These are phyloP conservation scores for Fomitopsis schrenkii DNA, from an alignment of 1,284 basidiomycete species.

Conservation along the genomic window DNA sequence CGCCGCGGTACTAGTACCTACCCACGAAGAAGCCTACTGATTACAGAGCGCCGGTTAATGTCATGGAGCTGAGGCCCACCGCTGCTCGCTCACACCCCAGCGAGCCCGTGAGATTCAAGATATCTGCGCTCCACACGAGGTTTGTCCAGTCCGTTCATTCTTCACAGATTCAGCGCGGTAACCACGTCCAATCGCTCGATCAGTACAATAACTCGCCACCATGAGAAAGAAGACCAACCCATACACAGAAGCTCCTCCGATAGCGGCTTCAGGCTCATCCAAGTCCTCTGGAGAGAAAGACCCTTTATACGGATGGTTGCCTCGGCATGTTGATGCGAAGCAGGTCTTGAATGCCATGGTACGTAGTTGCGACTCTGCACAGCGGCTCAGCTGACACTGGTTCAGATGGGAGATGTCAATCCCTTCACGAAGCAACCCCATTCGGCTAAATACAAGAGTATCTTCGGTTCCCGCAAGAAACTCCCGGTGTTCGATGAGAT, in stretches of 20 bases:
- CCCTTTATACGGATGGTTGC: constrained; percentile 56
- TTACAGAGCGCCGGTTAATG: no score
- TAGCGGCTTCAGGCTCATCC: neutral
- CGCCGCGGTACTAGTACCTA: no score
- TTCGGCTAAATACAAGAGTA: constrained; percentile 81
- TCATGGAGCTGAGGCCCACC: no score
- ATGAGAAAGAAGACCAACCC: constrained; percentile 10
- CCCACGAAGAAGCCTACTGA: no score
- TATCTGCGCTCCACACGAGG: no score
- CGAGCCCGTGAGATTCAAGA: no score
- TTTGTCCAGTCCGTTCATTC: no score
- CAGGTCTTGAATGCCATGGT: constrained; percentile 27
- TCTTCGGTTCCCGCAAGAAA: constrained; percentile 81
- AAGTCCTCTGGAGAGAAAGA: constrained; percentile 15
- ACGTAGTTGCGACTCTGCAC: constrained; percentile 30
- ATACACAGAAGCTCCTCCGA: constrained; percentile 20
- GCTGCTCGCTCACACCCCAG: no score
- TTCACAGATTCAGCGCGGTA: no score
- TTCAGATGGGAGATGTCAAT: constrained; percentile 79
- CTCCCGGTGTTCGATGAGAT: constrained; percentile 93
- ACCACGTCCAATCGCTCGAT: no score
- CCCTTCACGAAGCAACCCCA: constrained; percentile 85
- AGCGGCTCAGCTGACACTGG: neutral
- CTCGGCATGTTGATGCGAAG: constrained; percentile 43
- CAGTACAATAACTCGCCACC: no score